Evolutionary conservation across 106 monocot species (phyloP).

Genomic region (Dendrobium chrysotoxum): DNA sequence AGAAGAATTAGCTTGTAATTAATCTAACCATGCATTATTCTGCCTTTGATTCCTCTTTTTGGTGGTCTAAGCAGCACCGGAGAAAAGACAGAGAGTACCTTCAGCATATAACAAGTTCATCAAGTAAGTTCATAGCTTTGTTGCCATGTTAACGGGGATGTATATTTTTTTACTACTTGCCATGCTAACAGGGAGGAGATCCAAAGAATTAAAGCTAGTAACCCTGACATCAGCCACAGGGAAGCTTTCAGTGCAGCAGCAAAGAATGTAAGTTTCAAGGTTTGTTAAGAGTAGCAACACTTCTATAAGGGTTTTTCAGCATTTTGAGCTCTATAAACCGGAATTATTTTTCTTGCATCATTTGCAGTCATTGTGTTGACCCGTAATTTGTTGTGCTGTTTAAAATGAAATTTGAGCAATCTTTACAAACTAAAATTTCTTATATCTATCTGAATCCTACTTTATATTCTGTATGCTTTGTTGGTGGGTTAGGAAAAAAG

Average conservation of each 20-base stretch:
- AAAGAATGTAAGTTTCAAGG: constrained; percentile 53
- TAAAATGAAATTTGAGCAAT: too few relatives aligned
- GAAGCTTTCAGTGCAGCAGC: constrained; percentile 79
- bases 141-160: not conserved
- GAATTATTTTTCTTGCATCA: too few relatives aligned
- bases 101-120: constrained; percentile 80
- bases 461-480: too few relatives aligned
- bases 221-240: constrained; percentile 69
- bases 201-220: constrained; percentile 57
- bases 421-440: too few relatives aligned
- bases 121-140: constrained; percentile 34
- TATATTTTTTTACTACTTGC: not conserved
- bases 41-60: not conserved
- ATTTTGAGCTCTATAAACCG: not conserved
- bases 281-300: too few relatives aligned
- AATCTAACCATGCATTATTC: not conserved
- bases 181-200: constrained; percentile 49
- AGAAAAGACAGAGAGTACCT: constrained; percentile 68
- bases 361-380: too few relatives aligned
- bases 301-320: not conserved
- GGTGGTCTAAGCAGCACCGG: constrained; percentile 29
- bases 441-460: too few relatives aligned
- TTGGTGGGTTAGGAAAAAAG: too few relatives aligned
- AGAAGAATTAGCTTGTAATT: not conserved
- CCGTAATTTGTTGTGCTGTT: too few relatives aligned